Percentiles rank a stretch among this genome's conserved stretches.
phyloP scores from a whole-genome alignment of 805 yeast genomes.

The Yarrowia sp. region DNA sequence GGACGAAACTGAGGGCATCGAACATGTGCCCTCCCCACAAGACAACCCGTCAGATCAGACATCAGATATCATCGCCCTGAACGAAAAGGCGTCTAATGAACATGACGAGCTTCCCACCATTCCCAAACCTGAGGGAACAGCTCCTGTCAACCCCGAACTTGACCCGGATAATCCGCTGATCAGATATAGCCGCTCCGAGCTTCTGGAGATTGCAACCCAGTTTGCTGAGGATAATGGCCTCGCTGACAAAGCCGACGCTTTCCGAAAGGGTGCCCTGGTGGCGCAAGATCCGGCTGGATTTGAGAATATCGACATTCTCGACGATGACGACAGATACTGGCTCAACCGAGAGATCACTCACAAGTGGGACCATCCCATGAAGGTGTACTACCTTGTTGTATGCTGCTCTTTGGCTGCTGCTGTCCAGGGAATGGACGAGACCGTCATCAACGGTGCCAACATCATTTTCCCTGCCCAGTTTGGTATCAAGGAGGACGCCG shows the following conservation, averaged over 20 bases:
- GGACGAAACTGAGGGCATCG: conserved; percentile 22
- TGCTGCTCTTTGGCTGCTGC: conserved; percentile 72
- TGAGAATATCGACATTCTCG: conserved; percentile 52
- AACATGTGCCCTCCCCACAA: conserved; percentile 6
- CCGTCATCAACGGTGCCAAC: conserved; percentile 73
- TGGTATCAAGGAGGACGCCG: conserved; percentile 41
- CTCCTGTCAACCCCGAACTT: background rate
- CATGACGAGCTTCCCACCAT: conserved; percentile 4
- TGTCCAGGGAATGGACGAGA: conserved; percentile 78
- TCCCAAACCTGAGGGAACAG: background rate
- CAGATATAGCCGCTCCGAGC: conserved; percentile 18
- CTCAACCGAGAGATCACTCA: conserved; percentile 57
- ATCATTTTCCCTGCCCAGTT: conserved; percentile 51
- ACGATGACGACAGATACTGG: conserved; percentile 49
- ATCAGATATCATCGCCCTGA: conserved; percentile 13
- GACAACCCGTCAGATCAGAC: conserved; percentile 9
- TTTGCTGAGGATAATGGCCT: conserved; percentile 27
- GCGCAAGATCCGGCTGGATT: conserved; percentile 54
- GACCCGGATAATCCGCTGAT: conserved; percentile 34
- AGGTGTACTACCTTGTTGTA: conserved; percentile 58
- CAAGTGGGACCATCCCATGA: conserved; percentile 55
- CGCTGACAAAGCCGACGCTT: conserved; percentile 39
- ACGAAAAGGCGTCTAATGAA: conserved; percentile 27
- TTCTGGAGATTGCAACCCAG: conserved; percentile 20
- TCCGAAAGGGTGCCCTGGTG: conserved; percentile 60